Percentiles rank a stretch among this genome's conserved stretches.
These are phyloP conservation scores for Smittium culicis DNA, from an alignment of 371 early-diverging fungal species.

Conservation along the genomic window DNA sequence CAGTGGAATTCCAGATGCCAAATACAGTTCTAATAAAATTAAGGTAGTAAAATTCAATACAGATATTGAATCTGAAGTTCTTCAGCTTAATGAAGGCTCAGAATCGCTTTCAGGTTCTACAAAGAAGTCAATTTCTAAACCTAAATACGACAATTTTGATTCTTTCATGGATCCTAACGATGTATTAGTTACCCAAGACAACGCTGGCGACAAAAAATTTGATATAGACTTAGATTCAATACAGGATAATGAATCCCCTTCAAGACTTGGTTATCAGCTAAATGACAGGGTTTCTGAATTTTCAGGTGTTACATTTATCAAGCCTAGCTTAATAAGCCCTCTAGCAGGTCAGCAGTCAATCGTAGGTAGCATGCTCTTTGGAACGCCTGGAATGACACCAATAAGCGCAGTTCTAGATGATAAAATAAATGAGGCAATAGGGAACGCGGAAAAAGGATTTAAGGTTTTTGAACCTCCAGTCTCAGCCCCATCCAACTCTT, in stretches of 20 bases:
- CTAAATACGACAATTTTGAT: neutral
- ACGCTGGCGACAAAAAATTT: neutral
- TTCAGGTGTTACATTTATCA: neutral
- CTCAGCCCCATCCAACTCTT: neutral
- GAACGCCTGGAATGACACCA: conserved; percentile 29
- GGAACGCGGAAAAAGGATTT: conserved; percentile 17
- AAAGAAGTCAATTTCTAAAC: neutral
- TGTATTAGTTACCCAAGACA: neutral
- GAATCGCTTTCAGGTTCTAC: neutral
- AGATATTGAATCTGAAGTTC: neutral
- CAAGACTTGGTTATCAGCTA: neutral
- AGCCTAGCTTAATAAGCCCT: neutral
- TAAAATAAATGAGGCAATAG: conserved; percentile 23
- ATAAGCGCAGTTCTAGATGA: conserved; percentile 23
- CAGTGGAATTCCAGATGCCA: neutral
- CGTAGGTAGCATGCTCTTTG: conserved; percentile 11
- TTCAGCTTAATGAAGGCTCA: neutral
- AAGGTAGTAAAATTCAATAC: neutral
- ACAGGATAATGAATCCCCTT: neutral
- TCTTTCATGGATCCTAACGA: neutral
- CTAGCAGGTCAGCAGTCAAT: neutral
- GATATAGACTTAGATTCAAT: neutral
- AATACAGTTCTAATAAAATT: neutral
- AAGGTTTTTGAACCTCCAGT: neutral
- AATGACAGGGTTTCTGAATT: neutral